Base-by-base conservation (phyloP, 441 rosid genomes). In the Eutrema salsugineum region DNA sequence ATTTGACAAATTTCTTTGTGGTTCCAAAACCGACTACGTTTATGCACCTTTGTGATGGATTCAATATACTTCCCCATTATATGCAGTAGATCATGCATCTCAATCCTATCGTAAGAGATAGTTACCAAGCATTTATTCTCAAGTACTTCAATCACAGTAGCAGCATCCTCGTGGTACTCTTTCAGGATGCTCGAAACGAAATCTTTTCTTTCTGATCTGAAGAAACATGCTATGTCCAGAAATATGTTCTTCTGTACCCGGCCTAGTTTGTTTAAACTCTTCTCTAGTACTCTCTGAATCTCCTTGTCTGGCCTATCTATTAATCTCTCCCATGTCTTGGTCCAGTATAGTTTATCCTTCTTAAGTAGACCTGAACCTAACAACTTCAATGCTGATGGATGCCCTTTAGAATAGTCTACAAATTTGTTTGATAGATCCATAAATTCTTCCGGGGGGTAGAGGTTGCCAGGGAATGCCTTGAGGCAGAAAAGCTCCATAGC, bases 161-260 rank as follows among this genome's bases (percentile, higher is more conserved):
- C n/a, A 24, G 71, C 65, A 72, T 38, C 27, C 20, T 27, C 36
- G 19, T 12, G 66, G 38, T 20, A 73, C 46, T 22, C 76, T 8
- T 14, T 67, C 9, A 72, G 33, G 7, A 81, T 61, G 50, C 55
- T 16, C 1, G 24, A n/a, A 6, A 75, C 73, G 2, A 40, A 33
- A 16, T 65, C 46, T 8, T 49, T 40, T 39, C 20, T 51, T 16
- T 36, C 38, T 0, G 78, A 71, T 2, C 32, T 56, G 35, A 78
- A 76, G 64, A 71, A 77, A 24, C 77, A 82, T 1, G 81, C 81
- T 19, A 82, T 71, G 28, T 82, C 83, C 27, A 79, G 64, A 65
- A 82, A 82, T 11, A 67, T 42, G 17, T 35, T 20, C 57, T 66
- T 70, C 39, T 72, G 72, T 19, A 73, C 20, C 5, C 27, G 16